These are phyloP conservation scores for Fallopia convolvulus DNA, from an alignment of 148 eudicot species.

Conservation along the genomic window DNA sequence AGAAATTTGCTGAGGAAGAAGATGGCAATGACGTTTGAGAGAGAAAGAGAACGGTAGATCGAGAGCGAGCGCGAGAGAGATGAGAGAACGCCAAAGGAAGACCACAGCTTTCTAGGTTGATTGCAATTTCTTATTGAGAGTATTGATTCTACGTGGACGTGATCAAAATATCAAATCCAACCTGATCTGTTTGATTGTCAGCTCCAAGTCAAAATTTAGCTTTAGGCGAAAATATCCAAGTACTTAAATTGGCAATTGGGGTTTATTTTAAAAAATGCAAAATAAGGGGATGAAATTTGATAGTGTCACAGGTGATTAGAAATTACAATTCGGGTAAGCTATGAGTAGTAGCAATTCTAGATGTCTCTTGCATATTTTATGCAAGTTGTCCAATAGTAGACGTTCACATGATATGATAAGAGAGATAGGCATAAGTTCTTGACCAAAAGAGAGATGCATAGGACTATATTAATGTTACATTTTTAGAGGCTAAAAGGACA, in stretches of 20 bases:
- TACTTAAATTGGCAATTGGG: background rate
- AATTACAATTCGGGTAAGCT: background rate
- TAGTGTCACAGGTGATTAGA: background rate
- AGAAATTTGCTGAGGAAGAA: background rate
- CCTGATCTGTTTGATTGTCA: background rate
- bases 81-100: constrained; percentile 7
- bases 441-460: too few species aligned
- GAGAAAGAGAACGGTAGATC: background rate
- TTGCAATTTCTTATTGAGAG: background rate
- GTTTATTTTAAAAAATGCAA: background rate
- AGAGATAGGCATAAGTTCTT: too few species aligned
- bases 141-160: background rate
- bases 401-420: too few species aligned
- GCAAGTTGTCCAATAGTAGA: too few species aligned
- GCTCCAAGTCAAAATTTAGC: background rate
- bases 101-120: constrained; percentile 6
- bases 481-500: too few species aligned
- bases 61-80: background rate
- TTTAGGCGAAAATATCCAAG: too few species aligned
- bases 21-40: constrained; percentile 3
- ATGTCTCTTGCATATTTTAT: background rate
- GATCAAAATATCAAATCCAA: constrained; percentile 5
- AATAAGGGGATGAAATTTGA: background rate
- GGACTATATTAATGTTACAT: too few species aligned
- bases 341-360: background rate